Percentiles rank a stretch among this genome's conserved stretches.
These are phyloP conservation scores for Fomitopsis betulina DNA, from an alignment of 1,284 basidiomycete genomes.

Conservation along the genomic window DNA sequence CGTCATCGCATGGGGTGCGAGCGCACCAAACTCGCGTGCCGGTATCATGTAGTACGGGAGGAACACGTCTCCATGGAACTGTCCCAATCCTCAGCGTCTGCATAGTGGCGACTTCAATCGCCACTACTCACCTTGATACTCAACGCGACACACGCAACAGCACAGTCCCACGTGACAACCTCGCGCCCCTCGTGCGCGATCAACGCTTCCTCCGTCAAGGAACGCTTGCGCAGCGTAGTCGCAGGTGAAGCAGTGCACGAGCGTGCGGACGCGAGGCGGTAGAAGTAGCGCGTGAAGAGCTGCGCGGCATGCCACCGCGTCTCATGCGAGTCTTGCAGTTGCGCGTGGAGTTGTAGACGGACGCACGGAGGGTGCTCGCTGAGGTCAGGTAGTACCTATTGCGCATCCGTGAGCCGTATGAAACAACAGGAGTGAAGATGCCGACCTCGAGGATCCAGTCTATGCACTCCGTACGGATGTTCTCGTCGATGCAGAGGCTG, in stretches of 20 bases:
- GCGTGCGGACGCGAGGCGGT: constrained; percentile 22
- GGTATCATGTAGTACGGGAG: constrained; percentile 47
- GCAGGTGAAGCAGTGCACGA: neutral
- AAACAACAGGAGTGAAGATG: constrained; percentile 6
- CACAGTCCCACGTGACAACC: constrained; percentile 47
- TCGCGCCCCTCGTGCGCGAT: constrained; percentile 28
- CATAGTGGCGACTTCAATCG: neutral
- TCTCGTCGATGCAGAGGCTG: constrained; percentile 22
- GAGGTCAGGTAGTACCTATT: constrained; percentile 22
- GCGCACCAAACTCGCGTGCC: constrained; percentile 41
- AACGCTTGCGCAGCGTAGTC: constrained; percentile 3
- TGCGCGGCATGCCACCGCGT: constrained; percentile 59
- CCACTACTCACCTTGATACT: constrained; percentile 46
- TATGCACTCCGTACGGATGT: constrained; percentile 30
- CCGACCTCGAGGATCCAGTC: constrained; percentile 41
- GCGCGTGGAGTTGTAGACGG: constrained; percentile 41
- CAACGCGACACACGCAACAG: constrained; percentile 49
- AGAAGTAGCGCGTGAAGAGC: constrained; percentile 50
- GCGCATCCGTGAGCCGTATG: neutral
- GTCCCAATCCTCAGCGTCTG: neutral
- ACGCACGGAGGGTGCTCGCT: constrained; percentile 9
- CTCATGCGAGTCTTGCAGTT: constrained; percentile 46
- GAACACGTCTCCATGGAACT: constrained; percentile 64
- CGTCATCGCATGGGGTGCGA: constrained; percentile 42
- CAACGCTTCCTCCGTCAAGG: constrained; percentile 3